Evolutionary conservation across 2,329 filamentous ascomycete species (phyloP), one percentile per base, ranked within the genome.

Genomic region (Alternaria triticimaculans): DNA sequence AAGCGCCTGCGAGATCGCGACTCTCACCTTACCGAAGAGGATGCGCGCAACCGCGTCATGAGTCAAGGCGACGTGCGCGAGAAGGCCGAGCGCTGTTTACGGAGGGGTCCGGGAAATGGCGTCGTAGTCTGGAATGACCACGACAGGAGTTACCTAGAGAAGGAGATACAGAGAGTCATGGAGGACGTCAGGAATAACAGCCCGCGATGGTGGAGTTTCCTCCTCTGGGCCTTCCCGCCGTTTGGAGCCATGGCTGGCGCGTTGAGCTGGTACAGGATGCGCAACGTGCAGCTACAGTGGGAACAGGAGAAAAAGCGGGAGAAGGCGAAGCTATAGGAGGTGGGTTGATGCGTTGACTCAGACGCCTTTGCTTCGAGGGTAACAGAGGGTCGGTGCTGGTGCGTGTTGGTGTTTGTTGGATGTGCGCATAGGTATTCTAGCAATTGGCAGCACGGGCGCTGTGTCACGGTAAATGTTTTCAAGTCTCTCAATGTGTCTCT

Each of bases 121-220:
- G 86, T 94, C 4, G 93, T 97, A 33, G 86, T 99, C 23, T 96
- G 92, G 92, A 99, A 99, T 81, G 95, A 98, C 81, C 88, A 88
- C 3, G 88, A 88, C 50, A 89, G 85, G 74, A 89, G 89, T 37
- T 88, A 93, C 66, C 79, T 99, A 75, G 86, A 87, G 80, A 80
- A 76, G 55, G 89, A 93, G 78, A 83, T 98, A 11, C 84, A 86
- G 55, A 83, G 82, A 63, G 91, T 90, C 8, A 88, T 98, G 82
- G 76, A 73, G 5, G 85, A 86, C 64, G 82, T 97, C 41, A 85
- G 84, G 72, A 83, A 74, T 49, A 81, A 82, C 18, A 96, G 91
- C 78, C 92, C 93, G 7, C 80, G 83, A 65, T 96, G 93, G 93
- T 98, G 96, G 95, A 88, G 88, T n/a, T 91, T 88, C 87, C 62